Evolutionary conservation across 345 rosid species (phyloP).

Genomic region (Barbarea vulgaris): DNA sequence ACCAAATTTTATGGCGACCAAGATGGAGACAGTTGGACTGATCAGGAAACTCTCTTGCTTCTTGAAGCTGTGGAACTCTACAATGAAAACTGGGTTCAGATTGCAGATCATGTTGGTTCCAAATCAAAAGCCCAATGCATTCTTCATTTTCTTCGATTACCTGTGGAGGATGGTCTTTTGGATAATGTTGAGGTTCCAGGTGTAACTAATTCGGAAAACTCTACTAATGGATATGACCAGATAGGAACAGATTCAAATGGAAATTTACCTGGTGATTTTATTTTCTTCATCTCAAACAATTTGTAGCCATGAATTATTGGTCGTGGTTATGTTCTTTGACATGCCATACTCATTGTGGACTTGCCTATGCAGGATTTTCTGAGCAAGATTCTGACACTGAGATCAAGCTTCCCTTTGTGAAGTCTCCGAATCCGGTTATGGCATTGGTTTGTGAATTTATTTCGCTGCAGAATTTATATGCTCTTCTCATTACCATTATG

Average conservation of each 20-base stretch:
- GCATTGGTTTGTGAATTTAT: conserved; percentile 65
- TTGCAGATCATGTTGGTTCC: conserved; percentile 92
- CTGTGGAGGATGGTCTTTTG: conserved; percentile 83
- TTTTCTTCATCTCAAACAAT: conserved; percentile 23
- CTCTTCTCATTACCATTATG: conserved; percentile 20
- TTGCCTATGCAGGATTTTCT: conserved; percentile 48
- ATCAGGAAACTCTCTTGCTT: conserved; percentile 85
- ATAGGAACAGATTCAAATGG: conserved; percentile 64
- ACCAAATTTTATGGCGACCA: conserved; percentile 63
- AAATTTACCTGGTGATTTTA: conserved; percentile 50
- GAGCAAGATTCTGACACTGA: conserved; percentile 62
- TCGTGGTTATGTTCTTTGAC: not conserved
- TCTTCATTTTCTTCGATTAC: conserved; percentile 87
- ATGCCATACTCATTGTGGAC: conserved; percentile 21
- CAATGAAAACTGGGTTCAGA: conserved; percentile 84
- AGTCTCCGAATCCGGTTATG: conserved; percentile 93
- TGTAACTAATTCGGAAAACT: conserved; percentile 41
- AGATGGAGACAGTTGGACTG: conserved; percentile 90
- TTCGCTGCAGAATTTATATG: conserved; percentile 14
- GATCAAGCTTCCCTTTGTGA: conserved; percentile 77
- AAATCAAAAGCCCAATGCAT: conserved; percentile 98
- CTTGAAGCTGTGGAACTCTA: conserved; percentile 93
- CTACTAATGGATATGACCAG: conserved; percentile 56
- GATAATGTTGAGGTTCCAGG: conserved; percentile 84
- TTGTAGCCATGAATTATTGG: not conserved